These are phyloP conservation scores for Plantago major DNA, from an alignment of 257 asterid species.

Conservation along the genomic window DNA sequence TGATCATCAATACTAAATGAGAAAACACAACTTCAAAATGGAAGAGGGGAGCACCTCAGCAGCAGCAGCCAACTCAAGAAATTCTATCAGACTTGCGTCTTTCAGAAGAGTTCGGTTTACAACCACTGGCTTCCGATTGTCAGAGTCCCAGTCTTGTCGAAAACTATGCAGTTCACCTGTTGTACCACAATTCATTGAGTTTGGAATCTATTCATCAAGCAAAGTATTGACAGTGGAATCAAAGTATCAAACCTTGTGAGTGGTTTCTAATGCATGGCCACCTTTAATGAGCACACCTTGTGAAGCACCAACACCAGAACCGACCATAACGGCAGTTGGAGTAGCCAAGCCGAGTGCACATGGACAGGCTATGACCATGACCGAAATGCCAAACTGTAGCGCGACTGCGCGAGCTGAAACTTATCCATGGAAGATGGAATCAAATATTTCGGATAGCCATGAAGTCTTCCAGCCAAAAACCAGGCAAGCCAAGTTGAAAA, in stretches of 20 bases:
- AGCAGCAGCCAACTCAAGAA: conserved; percentile 16
- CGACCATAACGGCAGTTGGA: conserved; percentile 52
- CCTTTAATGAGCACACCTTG: conserved; percentile 36
- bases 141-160: conserved; percentile 39
- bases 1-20: no score
- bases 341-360: conserved; percentile 54
- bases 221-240: background rate
- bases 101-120: conserved; percentile 3
- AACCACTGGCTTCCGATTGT: conserved; percentile 28
- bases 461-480: conserved; percentile 29
- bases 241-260: conserved; percentile 30
- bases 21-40: no score
- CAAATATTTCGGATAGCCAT: conserved; percentile 35
- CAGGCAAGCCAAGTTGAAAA: conserved; percentile 39
- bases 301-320: conserved; percentile 43
- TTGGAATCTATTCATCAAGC: background rate
- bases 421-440: conserved; percentile 37
- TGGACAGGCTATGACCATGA: conserved; percentile 50
- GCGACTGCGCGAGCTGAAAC: conserved; percentile 40
- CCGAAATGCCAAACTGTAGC: conserved; percentile 41
- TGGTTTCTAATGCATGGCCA: conserved; percentile 33
- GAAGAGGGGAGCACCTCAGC: conserved; percentile 18
- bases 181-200: background rate
- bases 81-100: background rate
- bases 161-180: conserved; percentile 27